Percentiles rank a stretch among this genome's conserved stretches.
Conservation (phyloP, 164 flowering plant genomes). For the Umbellularia californica region DNA sequence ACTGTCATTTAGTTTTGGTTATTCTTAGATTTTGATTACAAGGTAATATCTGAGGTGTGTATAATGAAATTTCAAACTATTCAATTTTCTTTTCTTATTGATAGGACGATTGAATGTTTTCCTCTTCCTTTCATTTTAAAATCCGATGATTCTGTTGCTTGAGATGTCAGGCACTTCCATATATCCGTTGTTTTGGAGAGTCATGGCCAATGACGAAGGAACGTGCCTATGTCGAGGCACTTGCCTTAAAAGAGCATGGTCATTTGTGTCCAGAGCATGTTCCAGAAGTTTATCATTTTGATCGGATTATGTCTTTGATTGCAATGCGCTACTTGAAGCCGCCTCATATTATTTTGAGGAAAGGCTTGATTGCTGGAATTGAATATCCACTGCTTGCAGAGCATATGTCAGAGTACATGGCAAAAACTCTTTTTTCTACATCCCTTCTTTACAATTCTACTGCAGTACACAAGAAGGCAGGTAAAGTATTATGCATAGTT, state of each 20-base stretch:
- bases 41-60: background rate
- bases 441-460: slow-evolving; percentile 75
- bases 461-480: slow-evolving; percentile 73
- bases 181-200: slow-evolving; percentile 86
- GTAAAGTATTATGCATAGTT: slow-evolving; percentile 25
- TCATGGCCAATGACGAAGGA: slow-evolving; percentile 97
- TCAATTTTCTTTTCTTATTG: background rate
- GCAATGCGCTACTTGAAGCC: slow-evolving; percentile 95
- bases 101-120: background rate
- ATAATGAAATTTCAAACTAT: background rate
- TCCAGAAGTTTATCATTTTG: slow-evolving; percentile 94
- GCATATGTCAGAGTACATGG: slow-evolving; percentile 80
- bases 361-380: slow-evolving; percentile 86
- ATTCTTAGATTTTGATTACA: background rate
- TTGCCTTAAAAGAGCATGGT: slow-evolving; percentile 61
- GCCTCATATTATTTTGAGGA: slow-evolving; percentile 88
- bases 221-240: slow-evolving; percentile 88
- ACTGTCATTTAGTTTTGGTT: background rate
- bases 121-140: background rate
- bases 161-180: slow-evolving; percentile 74
- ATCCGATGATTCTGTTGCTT: background rate
- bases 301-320: slow-evolving; percentile 78
- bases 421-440: slow-evolving; percentile 73
- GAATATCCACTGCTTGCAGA: slow-evolving; percentile 86
- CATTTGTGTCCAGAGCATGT: slow-evolving; percentile 73